These are phyloP conservation scores for Albugo candida DNA, from an alignment of 352 stramenopile species.

Conservation along the genomic window DNA sequence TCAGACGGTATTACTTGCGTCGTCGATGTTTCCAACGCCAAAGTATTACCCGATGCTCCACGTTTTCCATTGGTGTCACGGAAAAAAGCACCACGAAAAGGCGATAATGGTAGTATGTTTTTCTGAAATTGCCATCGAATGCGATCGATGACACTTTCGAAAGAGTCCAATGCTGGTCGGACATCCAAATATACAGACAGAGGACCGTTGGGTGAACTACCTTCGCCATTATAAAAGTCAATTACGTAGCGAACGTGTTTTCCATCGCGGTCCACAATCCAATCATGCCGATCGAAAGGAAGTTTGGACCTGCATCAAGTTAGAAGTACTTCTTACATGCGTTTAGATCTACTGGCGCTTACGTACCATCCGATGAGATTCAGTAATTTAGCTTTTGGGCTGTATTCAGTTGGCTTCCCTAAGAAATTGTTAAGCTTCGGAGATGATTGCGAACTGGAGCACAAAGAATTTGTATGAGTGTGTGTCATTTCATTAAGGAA, in stretches of 20 bases:
- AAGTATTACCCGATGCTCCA: no score
- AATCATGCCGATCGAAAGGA: slow-evolving; percentile 86
- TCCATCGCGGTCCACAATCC: background rate
- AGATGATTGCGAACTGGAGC: slow-evolving; percentile 13
- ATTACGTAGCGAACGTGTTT: slow-evolving; percentile 84
- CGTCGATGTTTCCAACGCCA: no score
- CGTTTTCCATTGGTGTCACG: no score
- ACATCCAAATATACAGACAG: slow-evolving; percentile 94
- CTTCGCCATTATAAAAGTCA: slow-evolving; percentile 97
- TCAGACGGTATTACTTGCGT: no score
- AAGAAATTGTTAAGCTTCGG: slow-evolving; percentile 87
- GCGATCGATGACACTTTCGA: slow-evolving; percentile 54
- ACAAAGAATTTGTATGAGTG: no score
- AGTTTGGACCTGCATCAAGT: slow-evolving; percentile 51
- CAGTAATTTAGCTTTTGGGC: slow-evolving; percentile 85
- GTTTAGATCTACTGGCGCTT: no score
- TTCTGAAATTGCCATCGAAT: slow-evolving; percentile 65
- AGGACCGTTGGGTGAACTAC: slow-evolving; percentile 29
- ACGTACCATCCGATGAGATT: slow-evolving; percentile 64
- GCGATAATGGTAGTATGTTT: slow-evolving; percentile 44
- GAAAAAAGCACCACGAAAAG: slow-evolving; percentile 31
- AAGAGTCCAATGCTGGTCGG: slow-evolving; percentile 86
- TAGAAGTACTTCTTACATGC: no score
- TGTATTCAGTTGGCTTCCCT: slow-evolving; percentile 89
- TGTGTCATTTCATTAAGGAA: no score